Evolutionary conservation across 257 asterid species (phyloP), one percentile per base, ranked within the genome.

Genomic region (Solanum arcanum): DNA sequence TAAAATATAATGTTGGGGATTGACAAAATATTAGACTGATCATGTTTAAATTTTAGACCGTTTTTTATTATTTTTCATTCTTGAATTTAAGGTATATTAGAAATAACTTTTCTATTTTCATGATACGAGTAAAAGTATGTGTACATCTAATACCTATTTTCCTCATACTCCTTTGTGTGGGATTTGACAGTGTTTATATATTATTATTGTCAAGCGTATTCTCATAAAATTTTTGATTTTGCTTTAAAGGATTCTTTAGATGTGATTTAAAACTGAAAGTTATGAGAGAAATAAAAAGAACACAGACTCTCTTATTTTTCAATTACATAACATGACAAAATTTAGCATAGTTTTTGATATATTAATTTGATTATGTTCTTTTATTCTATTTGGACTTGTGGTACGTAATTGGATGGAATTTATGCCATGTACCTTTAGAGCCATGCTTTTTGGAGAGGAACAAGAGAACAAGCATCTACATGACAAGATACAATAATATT

Each of bases 91-190:
- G 14, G 7, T 23, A 11, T 3, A 56, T 56, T 2, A 8, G 11
- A 56, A 56, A 56, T 5, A 52, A 18, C 0, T 56, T 56, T 18
- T 62, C 16, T 23, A 62, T 23, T 7, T 62, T 6, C 7, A 62
- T 23, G 31, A 13, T 23, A 62, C 11, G 31, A 49, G 8, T n/a
- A 11, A n/a, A 10, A 25, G 1, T 62, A 0, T 62, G 14, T 62
- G 3, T 62, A n/a, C 31, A n/a, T 1, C 16, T 62, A 10, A 11
- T 2, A 49, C 9, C 0, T 49, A 0, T 5, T 49, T 25, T n/a
- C 0, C 0, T 12, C 31, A 5, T 7, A n/a, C 1, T 12, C 9
- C 4, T 11, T 3, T 64, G 0, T 11, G 4, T n/a, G 16, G 0
- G 0, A n/a, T 64, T 64, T 23, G 0, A 62, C 2, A n/a, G 4